Evolutionary conservation across 2,329 filamentous ascomycete species (phyloP), one percentile per base, ranked within the genome.

Genomic region (Torrubiellomyces zombiae): DNA sequence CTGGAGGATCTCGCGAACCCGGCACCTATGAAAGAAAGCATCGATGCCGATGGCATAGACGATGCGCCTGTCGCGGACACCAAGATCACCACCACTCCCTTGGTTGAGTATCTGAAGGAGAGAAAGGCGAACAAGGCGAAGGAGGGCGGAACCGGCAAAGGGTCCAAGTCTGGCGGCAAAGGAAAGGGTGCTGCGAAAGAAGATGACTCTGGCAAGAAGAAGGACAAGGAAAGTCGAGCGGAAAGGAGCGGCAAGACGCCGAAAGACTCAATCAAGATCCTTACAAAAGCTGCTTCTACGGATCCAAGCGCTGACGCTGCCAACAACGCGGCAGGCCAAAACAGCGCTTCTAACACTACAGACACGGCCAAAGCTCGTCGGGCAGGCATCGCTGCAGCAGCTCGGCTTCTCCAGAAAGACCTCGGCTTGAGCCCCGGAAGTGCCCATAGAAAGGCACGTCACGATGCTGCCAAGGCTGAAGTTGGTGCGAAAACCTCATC

Each of bases 71-170:
- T 63, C 20, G 49, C 62, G 4, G 64, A 66, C 25, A 33, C 48
- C 18, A 78, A 80, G 40, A 62, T 79, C 24, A 82, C 71, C 14
- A 85, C 75, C 1, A 95, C 89, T 0, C 89, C 89, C 0, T 54
- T 98, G 26, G 79, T 95, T 27, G 82, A 94, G 43, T 91, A 75
- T 36, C 62, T 94, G 18, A 78, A 78, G 36, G 85, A 94, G 48
- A 93, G 91, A 55, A 94, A 92, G 54, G 81, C 81, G 9, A 81
- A 71, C 34, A 74, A 67, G 43, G 55, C 47, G 12, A 74, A 72
- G 38, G 69, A 75, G 28, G 54, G 55, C 17, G 29, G 38, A 4
- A 38, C 44, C n/a, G 37, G 36, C 5, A 53, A 49, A 30, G 41
- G 37, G 12, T 60, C 66, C 20, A 75, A 75, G 40, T 53, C 59